A percentile compares a stretch with the other conserved stretches of the same genome.
Conservation (phyloP, 305 asterid species). For the Petunia hybrid region DNA sequence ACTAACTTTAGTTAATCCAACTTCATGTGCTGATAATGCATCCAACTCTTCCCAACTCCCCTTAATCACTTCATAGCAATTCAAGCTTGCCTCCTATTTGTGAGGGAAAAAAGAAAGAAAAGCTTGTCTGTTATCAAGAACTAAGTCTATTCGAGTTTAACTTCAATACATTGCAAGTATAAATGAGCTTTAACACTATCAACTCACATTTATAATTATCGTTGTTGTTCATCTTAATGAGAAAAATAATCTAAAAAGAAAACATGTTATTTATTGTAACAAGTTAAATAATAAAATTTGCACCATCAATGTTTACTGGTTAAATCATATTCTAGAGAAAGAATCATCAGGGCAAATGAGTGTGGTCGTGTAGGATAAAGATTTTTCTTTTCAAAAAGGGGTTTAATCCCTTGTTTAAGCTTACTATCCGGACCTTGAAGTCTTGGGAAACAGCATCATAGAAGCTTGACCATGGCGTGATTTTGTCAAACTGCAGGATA, state of each 20-base stretch:
- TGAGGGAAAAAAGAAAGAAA: neutral
- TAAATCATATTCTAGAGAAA: neutral
- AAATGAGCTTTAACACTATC: no score
- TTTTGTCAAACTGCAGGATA: constrained; percentile 71
- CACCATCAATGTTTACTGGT: no score
- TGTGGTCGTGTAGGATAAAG: neutral
- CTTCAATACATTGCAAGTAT: no score
- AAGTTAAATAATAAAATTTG: no score
- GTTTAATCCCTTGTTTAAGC: no score
- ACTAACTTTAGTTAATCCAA: constrained; percentile 56
- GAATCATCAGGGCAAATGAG: neutral
- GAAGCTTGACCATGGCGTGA: constrained; percentile 84
- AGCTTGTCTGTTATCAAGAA: no score
- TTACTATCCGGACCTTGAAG: constrained; percentile 61
- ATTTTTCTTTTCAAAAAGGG: neutral
- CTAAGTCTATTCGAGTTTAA: neutral
- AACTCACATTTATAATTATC: no score
- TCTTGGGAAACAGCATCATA: constrained; percentile 86
- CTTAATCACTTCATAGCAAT: constrained; percentile 73
- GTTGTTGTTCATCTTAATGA: no score
- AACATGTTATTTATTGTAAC: no score
- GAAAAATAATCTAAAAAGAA: no score
- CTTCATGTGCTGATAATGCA: constrained; percentile 42
- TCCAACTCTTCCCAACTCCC: constrained; percentile 74
- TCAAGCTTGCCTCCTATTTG: constrained; percentile 65